A percentile compares a stretch with the other conserved stretches of the same genome.
phyloP scores from a whole-genome alignment of 2,329 filamentous ascomycete species.

The Aspergillus ibericus region DNA sequence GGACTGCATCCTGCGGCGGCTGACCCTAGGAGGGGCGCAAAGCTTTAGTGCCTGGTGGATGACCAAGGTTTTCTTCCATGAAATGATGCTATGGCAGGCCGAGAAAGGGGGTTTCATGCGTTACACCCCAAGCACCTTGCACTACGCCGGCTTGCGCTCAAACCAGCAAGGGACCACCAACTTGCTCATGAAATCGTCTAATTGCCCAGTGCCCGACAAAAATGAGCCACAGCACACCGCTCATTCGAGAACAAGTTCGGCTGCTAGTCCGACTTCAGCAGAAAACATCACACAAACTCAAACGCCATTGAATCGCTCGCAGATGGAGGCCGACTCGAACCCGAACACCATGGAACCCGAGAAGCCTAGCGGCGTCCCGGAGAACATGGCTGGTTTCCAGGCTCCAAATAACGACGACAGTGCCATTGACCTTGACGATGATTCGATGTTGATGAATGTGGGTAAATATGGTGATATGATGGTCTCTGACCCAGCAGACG shows the following conservation, averaged over 20 bases:
- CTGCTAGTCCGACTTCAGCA: slow-evolving; percentile 16
- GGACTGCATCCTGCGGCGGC: slow-evolving; percentile 45
- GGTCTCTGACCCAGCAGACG: slow-evolving; percentile 46
- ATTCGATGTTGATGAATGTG: slow-evolving; percentile 43
- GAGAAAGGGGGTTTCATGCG: slow-evolving; percentile 87
- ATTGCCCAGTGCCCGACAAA: slow-evolving; percentile 13
- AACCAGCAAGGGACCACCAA: slow-evolving; percentile 24
- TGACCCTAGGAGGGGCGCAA: slow-evolving; percentile 46
- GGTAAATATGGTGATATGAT: slow-evolving; percentile 49
- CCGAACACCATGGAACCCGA: slow-evolving; percentile 31
- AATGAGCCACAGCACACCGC: slow-evolving; percentile 20
- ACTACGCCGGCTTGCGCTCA: slow-evolving; percentile 24
- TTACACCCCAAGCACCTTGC: slow-evolving; percentile 42
- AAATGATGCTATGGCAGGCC: slow-evolving; percentile 87
- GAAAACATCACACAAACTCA: slow-evolving; percentile 20
- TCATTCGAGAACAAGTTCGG: slow-evolving; percentile 23
- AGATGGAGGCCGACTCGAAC: slow-evolving; percentile 23
- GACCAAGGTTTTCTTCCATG: slow-evolving; percentile 91
- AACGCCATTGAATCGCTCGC: slow-evolving; percentile 14
- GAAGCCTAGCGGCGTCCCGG: slow-evolving; percentile 49
- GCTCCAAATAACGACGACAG: slow-evolving; percentile 63
- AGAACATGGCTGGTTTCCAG: slow-evolving; percentile 38
- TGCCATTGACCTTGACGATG: slow-evolving; percentile 65
- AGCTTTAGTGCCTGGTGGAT: slow-evolving; percentile 60
- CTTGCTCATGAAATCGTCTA: slow-evolving; percentile 24